phyloP scores from a whole-genome alignment of 176 grass and related monocot species.

The Zoysia pacifica region DNA sequence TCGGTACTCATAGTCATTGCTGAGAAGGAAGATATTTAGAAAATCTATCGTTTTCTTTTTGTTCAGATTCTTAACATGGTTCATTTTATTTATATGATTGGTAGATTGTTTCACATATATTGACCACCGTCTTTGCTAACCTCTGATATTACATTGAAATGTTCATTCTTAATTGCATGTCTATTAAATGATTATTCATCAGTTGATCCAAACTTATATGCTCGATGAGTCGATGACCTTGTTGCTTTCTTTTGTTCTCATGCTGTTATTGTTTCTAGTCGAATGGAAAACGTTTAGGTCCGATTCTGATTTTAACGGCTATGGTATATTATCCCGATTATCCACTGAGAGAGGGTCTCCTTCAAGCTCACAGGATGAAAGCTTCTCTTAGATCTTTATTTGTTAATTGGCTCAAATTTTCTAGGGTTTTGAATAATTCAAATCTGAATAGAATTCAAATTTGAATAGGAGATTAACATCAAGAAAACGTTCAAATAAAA shows the following conservation, averaged over 20 bases:
- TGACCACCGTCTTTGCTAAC: neutral
- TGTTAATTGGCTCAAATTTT: no score
- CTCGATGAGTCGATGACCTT: neutral
- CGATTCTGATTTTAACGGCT: neutral
- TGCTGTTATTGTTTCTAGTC: neutral
- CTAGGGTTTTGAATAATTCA: no score
- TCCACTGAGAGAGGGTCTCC: no score
- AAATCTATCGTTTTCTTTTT: neutral
- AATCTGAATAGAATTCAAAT: no score
- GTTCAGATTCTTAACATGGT: slow-evolving; percentile 17
- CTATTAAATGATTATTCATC: slow-evolving; percentile 1
- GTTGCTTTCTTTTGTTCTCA: neutral
- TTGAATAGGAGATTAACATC: no score
- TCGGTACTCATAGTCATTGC: slow-evolving; percentile 48
- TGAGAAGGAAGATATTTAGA: slow-evolving; percentile 4
- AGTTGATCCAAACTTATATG: neutral
- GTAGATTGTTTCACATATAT: slow-evolving; percentile 14
- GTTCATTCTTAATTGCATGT: neutral
- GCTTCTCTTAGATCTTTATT: no score
- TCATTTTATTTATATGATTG: slow-evolving; percentile 8
- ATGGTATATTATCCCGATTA: no score
- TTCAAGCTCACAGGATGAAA: no score
- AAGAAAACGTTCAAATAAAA: no score
- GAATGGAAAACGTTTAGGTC: neutral
- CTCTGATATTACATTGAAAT: slow-evolving; percentile 1